A percentile compares a stretch with the other conserved stretches of the same genome.
These are phyloP conservation scores for Eustoma russellianum DNA, from an alignment of 257 asterid genomes.

Conservation along the genomic window DNA sequence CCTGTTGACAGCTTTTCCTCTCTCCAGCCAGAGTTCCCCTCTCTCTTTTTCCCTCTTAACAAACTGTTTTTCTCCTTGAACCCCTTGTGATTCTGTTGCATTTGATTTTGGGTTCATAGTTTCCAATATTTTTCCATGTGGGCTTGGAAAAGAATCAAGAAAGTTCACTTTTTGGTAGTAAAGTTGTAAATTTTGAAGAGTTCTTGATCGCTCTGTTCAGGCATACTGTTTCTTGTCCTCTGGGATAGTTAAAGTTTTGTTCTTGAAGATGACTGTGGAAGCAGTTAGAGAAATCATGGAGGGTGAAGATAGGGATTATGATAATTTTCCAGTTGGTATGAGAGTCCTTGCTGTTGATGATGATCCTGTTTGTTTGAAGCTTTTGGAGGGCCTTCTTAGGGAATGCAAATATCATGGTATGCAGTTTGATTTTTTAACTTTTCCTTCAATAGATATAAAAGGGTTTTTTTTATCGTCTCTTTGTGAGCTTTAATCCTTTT, in stretches of 20 bases:
- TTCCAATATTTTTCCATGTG: slow-evolving; percentile 16
- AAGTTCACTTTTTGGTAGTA: slow-evolving; percentile 19
- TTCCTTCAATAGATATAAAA: slow-evolving; percentile 2
- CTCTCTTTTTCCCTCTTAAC: slow-evolving; percentile 4
- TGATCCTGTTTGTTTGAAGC: slow-evolving; percentile 59
- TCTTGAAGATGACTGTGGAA: slow-evolving; percentile 50
- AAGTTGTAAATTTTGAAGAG: slow-evolving; percentile 17
- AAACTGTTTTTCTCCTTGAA: not conserved
- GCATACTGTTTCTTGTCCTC: slow-evolving; percentile 11
- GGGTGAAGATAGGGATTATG: slow-evolving; percentile 31
- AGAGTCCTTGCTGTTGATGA: slow-evolving; percentile 96
- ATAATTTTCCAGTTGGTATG: slow-evolving; percentile 65
- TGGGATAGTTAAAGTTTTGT: slow-evolving; percentile 1
- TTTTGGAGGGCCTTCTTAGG: slow-evolving; percentile 58
- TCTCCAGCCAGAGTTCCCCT: too few species aligned
- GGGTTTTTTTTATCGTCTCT: too few species aligned
- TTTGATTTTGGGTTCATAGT: slow-evolving; percentile 6
- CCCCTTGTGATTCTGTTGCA: slow-evolving; percentile 4
- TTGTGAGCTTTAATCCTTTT: not conserved
- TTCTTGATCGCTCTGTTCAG: slow-evolving; percentile 14
- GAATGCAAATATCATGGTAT: slow-evolving; percentile 79
- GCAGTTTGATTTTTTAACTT: slow-evolving; percentile 6
- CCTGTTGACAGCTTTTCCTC: slow-evolving; percentile 16
- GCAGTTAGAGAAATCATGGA: slow-evolving; percentile 16
- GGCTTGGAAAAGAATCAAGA: slow-evolving; percentile 16